A percentile compares a stretch with the other conserved stretches of the same genome.
Conservation (phyloP, 345 rosid species). For the Alliaria petiolata region DNA sequence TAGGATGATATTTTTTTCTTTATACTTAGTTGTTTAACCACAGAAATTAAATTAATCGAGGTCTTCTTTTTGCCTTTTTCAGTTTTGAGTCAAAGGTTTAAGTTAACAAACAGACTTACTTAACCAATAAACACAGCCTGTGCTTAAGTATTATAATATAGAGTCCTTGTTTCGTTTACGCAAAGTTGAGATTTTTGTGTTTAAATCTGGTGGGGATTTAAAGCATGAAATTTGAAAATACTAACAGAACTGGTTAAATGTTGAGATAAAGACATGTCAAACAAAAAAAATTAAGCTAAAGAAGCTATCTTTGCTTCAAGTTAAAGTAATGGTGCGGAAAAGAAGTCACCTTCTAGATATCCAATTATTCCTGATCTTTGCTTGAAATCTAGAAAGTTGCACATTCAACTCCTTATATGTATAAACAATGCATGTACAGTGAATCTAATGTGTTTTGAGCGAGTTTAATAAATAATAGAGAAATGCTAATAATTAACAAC, state of each 20-base stretch:
- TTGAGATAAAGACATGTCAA: not conserved
- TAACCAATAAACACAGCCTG: conserved; percentile 10
- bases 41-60: not conserved
- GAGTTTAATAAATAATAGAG: not conserved
- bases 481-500: not conserved
- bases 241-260: not conserved
- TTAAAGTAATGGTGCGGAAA: no score
- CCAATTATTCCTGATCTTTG: not conserved
- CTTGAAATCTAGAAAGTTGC: not conserved
- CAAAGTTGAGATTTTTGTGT: conserved; percentile 8
- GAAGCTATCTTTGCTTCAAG: no score
- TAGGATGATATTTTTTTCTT: no score
- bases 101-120: not conserved
- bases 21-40: no score
- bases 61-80: not conserved
- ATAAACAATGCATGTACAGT: no score
- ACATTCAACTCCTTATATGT: conserved; percentile 3
- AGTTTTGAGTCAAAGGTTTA: not conserved
- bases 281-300: no score
- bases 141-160: not conserved
- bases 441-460: not conserved
- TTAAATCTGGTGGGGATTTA: no score
- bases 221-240: no score
- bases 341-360: not conserved
- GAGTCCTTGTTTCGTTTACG: conserved; percentile 14